These are phyloP conservation scores for Aspergillus sp. DNA, from an alignment of 2,329 filamentous ascomycete genomes.

Conservation along the genomic window DNA sequence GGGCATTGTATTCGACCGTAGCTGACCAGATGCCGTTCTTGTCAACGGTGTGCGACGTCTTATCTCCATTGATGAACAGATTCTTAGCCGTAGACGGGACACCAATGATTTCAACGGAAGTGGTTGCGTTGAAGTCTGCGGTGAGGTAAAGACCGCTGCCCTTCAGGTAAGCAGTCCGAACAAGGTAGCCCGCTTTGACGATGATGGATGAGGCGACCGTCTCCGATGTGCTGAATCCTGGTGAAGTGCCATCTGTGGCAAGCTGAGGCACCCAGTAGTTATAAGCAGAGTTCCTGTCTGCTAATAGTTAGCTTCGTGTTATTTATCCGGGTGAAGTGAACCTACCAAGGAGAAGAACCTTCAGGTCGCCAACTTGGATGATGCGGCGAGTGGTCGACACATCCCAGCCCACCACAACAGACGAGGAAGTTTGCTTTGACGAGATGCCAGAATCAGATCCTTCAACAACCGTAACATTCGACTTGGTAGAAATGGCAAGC, in stretches of 20 bases:
- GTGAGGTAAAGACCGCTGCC: slow-evolving; percentile 62
- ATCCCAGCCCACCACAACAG: slow-evolving; percentile 53
- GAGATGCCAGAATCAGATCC: slow-evolving; percentile 35
- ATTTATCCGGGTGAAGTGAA: neutral
- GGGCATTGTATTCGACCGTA: slow-evolving; percentile 53
- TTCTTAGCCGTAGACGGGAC: slow-evolving; percentile 57
- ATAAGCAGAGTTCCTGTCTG: slow-evolving; percentile 55
- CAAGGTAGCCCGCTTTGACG: slow-evolving; percentile 47
- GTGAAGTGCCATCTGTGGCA: slow-evolving; percentile 25
- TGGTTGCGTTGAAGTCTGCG: slow-evolving; percentile 72
- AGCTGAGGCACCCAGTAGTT: slow-evolving; percentile 49
- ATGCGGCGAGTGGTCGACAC: slow-evolving; percentile 52
- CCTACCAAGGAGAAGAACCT: slow-evolving; percentile 58
- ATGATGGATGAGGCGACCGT: slow-evolving; percentile 40
- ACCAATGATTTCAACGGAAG: slow-evolving; percentile 67
- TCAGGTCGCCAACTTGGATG: slow-evolving; percentile 46
- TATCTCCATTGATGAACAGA: slow-evolving; percentile 63
- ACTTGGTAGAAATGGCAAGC: slow-evolving; percentile 36
- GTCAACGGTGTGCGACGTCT: slow-evolving; percentile 43
- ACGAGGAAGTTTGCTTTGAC: slow-evolving; percentile 30
- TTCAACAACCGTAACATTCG: slow-evolving; percentile 32
- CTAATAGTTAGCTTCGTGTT: slow-evolving; percentile 14
- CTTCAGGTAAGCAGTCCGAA: slow-evolving; percentile 53
- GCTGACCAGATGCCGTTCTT: slow-evolving; percentile 53
- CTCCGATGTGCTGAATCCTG: slow-evolving; percentile 34